Conservation (phyloP, 176 grass and related monocot species). For the Oryza punctata region DNA sequence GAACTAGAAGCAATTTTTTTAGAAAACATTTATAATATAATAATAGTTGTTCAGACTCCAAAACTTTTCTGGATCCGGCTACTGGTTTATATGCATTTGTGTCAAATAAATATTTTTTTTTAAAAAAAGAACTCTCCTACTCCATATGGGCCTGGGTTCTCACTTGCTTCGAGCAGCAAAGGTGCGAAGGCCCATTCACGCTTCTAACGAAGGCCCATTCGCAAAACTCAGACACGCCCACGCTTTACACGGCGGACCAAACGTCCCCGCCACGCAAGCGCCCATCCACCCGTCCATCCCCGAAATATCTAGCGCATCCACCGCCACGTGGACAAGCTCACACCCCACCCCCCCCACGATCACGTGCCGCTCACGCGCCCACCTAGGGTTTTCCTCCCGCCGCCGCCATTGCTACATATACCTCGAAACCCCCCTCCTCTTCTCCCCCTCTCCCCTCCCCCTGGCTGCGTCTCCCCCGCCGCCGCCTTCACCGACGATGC, state of each 20-base stretch:
- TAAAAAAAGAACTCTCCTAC: too few relatives aligned
- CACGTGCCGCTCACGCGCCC: slow-evolving; percentile 31
- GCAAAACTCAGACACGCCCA: too few relatives aligned
- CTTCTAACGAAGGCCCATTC: too few relatives aligned
- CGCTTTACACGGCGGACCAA: slow-evolving; percentile 14
- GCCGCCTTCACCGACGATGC: background rate
- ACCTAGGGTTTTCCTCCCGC: slow-evolving; percentile 51
- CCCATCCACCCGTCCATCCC: background rate
- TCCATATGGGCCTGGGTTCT: background rate
- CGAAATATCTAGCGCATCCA: slow-evolving; percentile 31
- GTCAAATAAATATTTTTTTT: too few relatives aligned
- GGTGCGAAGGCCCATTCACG: too few relatives aligned
- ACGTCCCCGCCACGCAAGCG: slow-evolving; percentile 11
- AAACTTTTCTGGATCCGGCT: too few relatives aligned
- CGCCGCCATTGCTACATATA: slow-evolving; percentile 39
- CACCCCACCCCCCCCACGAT: background rate
- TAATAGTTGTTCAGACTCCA: too few relatives aligned
- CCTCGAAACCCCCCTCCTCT: background rate
- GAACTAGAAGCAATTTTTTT: too few relatives aligned
- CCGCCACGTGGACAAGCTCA: background rate
- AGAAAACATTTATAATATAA: too few relatives aligned
- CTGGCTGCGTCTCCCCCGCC: slow-evolving; percentile 39
- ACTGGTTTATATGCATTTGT: too few relatives aligned
- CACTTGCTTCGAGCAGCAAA: background rate
- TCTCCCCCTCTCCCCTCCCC: slow-evolving; percentile 22